Conservation (phyloP, 2,329 filamentous ascomycete species). For the Myriangium duriaei region DNA sequence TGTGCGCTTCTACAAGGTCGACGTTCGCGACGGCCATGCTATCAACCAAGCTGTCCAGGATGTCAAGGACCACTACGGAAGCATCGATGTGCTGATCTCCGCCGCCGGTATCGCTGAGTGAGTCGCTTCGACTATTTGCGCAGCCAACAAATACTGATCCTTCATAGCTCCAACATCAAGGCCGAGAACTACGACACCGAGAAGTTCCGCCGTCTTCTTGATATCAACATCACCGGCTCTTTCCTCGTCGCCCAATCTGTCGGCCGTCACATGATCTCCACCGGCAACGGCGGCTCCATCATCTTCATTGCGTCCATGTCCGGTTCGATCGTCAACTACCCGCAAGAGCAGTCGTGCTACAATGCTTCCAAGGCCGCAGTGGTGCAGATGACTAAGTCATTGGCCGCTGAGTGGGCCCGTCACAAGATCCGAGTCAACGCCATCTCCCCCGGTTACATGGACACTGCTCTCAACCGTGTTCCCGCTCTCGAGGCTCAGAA, state of each 20-base stretch:
- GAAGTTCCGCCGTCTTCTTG: conserved; percentile 66
- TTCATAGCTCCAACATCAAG: conserved; percentile 58
- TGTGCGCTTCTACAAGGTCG: conserved; percentile 66
- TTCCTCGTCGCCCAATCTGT: conserved; percentile 59
- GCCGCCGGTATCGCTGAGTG: conserved; percentile 66
- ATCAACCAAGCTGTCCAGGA: conserved; percentile 58
- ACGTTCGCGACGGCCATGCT: conserved; percentile 58
- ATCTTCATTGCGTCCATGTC: conserved; percentile 60
- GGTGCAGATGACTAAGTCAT: conserved; percentile 64
- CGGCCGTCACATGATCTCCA: conserved; percentile 52
- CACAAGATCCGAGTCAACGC: conserved; percentile 71
- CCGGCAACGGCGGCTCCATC: conserved; percentile 57
- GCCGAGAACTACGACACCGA: conserved; percentile 63
- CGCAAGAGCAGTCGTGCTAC: conserved; percentile 72
- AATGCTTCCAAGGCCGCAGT: conserved; percentile 75
- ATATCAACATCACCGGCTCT: conserved; percentile 70
- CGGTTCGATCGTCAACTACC: conserved; percentile 32
- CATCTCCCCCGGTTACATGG: conserved; percentile 78
- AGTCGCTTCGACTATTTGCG: conserved; percentile 16
- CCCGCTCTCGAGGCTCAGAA: conserved; percentile 68
- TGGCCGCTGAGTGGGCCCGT: conserved; percentile 76
- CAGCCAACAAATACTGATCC: neutral
- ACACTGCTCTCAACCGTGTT: conserved; percentile 68
- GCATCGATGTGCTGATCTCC: conserved; percentile 65
- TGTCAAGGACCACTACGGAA: conserved; percentile 53